Conservation (phyloP, 768 basidiomycete species). For the Pleurotus pulmonarius region DNA sequence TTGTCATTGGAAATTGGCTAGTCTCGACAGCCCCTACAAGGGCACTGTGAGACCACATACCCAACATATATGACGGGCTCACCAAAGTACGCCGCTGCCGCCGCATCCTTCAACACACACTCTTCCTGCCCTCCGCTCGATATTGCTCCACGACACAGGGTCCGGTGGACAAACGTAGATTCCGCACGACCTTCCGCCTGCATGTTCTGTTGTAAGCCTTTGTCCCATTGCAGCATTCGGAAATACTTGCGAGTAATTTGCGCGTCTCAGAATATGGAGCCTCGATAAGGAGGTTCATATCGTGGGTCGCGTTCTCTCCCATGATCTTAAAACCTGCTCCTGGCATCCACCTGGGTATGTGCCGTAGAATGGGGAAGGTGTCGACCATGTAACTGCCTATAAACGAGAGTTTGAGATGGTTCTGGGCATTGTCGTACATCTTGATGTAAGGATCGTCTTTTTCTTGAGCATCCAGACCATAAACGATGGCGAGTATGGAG, state of each 20-base stretch:
- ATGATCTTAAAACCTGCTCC: neutral
- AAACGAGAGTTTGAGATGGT: neutral
- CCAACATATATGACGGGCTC: neutral
- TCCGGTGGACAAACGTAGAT: neutral
- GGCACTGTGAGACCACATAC: neutral
- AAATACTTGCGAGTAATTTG: constrained; percentile 21
- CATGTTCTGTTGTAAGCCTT: neutral
- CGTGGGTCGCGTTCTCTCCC: neutral
- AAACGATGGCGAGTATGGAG: neutral
- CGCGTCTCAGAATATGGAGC: constrained; percentile 10
- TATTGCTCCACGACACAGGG: neutral
- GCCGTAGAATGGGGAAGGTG: neutral
- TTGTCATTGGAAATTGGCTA: neutral
- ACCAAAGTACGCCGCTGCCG: neutral
- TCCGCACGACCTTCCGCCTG: neutral
- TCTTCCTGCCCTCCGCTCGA: neutral
- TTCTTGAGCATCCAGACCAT: neutral
- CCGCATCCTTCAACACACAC: neutral
- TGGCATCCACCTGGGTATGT: neutral
- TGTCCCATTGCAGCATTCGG: neutral
- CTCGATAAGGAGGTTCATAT: neutral
- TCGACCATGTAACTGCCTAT: neutral
- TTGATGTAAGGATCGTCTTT: neutral
- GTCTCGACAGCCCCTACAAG: neutral
- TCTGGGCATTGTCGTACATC: neutral